Base-by-base conservation (phyloP, 495 filamentous ascomycete genomes). In the Penicillium waksmanii region DNA sequence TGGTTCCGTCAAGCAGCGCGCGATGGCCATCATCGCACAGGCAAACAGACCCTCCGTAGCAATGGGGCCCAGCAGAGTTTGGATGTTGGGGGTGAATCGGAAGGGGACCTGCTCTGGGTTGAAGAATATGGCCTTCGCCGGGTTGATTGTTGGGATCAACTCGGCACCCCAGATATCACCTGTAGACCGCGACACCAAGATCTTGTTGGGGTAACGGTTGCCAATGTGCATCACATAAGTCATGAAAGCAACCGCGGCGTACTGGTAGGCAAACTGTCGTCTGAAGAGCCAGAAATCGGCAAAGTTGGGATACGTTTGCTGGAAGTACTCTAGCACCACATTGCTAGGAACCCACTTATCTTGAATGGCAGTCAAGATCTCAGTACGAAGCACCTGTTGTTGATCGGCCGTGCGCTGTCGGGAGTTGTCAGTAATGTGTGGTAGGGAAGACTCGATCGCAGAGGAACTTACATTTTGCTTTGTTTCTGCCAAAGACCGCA, bases 241-340 rank as follows among this genome's bases (percentile, higher is more conserved):
- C 90, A 99, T 96, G 79, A 98, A 99, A 12, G 93, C 96, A 55
- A 97, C 83, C 2, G 93, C 88, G n/a, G 95, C 93, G 50, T 96
- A 87, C 75, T 98, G 95, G 76, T 97, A 97, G 31, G 91, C 88
- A 73, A 98, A 97, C 56, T 96, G 92, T 50, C 93, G 87, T 44
- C 94, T 87, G 89, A 99, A 99, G 40, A 98, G 86, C 90, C 93
- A 98, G 82, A 98, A 97, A 66, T 96, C 93, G 23, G 90, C 82
- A 69, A 89, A 98, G 46, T 90, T 90, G 54, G 95, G 91, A 74
- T 94, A 97, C 9, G 86, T 91, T 57, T 85, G 80, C 69, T 92
- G 87, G 85, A 97, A 98, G 77, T 96, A 96, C 62, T 97, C 85
- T 48, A 96, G 82, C 23, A 88, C 86, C 54, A 97, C 73, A 11